Evolutionary conservation across 441 rosid genomes (phyloP).

Genomic region (Erodium texanum): DNA sequence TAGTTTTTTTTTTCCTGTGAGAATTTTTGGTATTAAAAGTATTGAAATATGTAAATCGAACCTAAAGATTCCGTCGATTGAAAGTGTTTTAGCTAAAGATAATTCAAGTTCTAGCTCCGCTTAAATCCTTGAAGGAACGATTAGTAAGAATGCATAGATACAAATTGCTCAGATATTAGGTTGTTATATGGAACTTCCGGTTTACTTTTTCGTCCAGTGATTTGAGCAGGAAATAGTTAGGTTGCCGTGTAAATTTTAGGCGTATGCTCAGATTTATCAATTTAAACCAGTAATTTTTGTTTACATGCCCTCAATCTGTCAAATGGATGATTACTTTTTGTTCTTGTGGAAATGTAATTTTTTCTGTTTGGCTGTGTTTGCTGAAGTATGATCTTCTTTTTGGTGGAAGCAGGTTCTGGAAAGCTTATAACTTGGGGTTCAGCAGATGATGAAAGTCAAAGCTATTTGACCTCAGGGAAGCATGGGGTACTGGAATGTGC

Average conservation of each 20-base stretch:
- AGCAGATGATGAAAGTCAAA: conserved; percentile 91
- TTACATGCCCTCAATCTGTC: background rate
- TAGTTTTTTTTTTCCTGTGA: too few species aligned
- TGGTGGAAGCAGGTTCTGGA: conserved; percentile 52
- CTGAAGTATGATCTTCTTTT: background rate
- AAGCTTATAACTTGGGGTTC: conserved; percentile 98
- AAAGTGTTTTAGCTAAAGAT: too few species aligned
- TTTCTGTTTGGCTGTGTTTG: background rate
- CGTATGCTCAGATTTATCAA: background rate
- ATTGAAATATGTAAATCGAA: too few species aligned
- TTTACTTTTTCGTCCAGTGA: background rate
- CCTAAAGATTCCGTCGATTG: too few species aligned
- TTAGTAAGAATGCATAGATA: background rate
- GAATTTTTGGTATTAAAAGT: too few species aligned
- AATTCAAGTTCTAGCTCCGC: background rate
- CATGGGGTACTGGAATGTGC: conserved; percentile 65
- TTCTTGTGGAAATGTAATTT: too few species aligned
- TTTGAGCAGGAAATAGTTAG: background rate
- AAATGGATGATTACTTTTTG: too few species aligned
- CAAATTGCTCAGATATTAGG: background rate
- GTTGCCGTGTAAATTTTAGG: too few species aligned
- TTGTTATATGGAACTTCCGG: background rate
- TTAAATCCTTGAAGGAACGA: background rate
- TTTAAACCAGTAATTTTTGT: background rate
- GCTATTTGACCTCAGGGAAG: conserved; percentile 90